phyloP scores from a whole-genome alignment of 2,329 filamentous ascomycete species.

The Myriosclerotinia duriaeana region DNA sequence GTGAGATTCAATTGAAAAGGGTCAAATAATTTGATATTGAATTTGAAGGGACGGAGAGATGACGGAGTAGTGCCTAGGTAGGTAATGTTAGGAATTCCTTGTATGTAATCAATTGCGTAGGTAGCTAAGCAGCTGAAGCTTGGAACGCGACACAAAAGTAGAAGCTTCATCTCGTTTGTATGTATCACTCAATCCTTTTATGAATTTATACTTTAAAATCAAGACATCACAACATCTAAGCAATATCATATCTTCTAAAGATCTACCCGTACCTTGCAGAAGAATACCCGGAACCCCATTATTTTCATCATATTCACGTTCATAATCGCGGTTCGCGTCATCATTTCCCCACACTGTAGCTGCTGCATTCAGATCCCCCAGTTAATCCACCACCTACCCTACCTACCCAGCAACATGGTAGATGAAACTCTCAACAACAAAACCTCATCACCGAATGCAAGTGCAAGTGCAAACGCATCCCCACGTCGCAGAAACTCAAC shows the following conservation, averaged over 20 bases:
- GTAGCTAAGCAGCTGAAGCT: no score
- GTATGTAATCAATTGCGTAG: no score
- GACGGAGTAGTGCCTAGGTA: no score
- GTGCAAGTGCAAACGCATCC: slow-evolving; percentile 19
- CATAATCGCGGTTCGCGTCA: not conserved
- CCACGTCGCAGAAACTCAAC: slow-evolving; percentile 23
- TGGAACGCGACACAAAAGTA: no score
- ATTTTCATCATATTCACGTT: not conserved
- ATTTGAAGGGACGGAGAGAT: no score
- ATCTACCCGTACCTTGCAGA: slow-evolving; percentile 9
- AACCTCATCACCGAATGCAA: slow-evolving; percentile 9
- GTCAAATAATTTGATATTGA: no score
- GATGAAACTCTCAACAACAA: slow-evolving; percentile 4
- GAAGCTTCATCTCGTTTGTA: not conserved
- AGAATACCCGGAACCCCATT: not conserved
- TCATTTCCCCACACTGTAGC: slow-evolving; percentile 4
- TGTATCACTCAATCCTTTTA: not conserved
- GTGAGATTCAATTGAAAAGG: no score
- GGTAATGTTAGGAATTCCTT: no score
- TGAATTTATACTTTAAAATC: not conserved
- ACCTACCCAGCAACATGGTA: slow-evolving; percentile 21
- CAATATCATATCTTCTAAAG: not conserved
- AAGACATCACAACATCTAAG: not conserved
- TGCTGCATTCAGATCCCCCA: slow-evolving; percentile 1
- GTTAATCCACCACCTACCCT: slow-evolving; percentile 1